Evolutionary conservation across 768 basidiomycete genomes (phyloP).

Genomic region (Psilocybe azurescens): DNA sequence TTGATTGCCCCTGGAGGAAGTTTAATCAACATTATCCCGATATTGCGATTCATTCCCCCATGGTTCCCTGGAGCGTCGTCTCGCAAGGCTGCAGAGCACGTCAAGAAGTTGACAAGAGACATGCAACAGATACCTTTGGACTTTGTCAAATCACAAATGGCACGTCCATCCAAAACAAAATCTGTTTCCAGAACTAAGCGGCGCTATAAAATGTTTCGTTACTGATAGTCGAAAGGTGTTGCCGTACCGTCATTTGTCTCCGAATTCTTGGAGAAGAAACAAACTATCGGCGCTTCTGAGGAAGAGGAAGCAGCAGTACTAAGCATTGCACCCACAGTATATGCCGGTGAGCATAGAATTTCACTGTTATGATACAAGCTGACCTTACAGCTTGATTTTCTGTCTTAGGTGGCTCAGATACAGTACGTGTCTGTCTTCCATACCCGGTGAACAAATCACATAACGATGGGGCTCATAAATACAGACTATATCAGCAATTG

Average conservation of each 20-base stretch:
- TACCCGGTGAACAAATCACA: no score
- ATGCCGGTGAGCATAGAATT: conserved; percentile 15
- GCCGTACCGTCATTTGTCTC: conserved; percentile 14
- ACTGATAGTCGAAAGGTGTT: conserved; percentile 7
- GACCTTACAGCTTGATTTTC: not conserved
- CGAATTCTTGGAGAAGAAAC: conserved; percentile 11
- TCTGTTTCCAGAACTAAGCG: not conserved
- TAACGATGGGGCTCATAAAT: not conserved
- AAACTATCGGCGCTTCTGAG: not conserved
- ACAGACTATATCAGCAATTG: conserved; percentile 18
- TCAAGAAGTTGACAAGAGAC: not conserved
- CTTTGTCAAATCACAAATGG: conserved; percentile 16
- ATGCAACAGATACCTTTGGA: conserved; percentile 16
- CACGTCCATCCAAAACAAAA: not conserved
- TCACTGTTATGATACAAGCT: not conserved
- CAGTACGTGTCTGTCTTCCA: conserved; percentile 5
- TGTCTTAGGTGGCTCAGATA: conserved; percentile 14
- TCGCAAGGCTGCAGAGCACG: conserved; percentile 4
- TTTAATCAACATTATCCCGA: conserved; percentile 17
- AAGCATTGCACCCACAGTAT: conserved; percentile 19
- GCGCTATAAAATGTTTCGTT: not conserved
- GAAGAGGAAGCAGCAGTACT: conserved; percentile 18
- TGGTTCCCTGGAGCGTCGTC: conserved; percentile 21
- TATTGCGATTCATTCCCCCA: conserved; percentile 18
- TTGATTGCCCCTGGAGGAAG: conserved; percentile 10